Evolutionary conservation across 2,329 filamentous ascomycete genomes (phyloP).

Genomic region (Diplodia corticola): DNA sequence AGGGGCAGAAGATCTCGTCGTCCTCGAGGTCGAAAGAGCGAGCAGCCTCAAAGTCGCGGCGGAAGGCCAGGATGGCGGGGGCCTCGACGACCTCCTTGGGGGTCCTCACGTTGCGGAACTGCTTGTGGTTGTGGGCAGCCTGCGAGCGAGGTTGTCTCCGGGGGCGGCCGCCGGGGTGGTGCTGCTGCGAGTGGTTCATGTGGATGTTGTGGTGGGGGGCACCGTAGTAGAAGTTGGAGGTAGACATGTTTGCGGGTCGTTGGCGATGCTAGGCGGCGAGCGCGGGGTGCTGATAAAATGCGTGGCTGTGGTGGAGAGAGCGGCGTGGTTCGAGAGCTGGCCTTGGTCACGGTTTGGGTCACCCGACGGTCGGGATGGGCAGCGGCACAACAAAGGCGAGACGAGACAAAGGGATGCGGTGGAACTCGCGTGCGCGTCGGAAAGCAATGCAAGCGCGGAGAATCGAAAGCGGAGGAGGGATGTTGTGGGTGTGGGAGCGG

Average conservation of each 20-base stretch:
- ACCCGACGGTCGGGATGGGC: constrained; percentile 9
- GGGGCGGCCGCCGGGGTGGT: constrained; percentile 80
- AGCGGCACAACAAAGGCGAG: constrained; percentile 23
- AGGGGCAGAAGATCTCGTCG: constrained; percentile 91
- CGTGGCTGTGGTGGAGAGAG: constrained; percentile 17
- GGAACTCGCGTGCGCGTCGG: constrained; percentile 1
- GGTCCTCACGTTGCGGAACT: constrained; percentile 80
- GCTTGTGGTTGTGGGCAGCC: constrained; percentile 81
- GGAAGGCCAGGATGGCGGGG: constrained; percentile 74
- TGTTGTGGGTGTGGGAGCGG: neutral
- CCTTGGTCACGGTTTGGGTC: constrained; percentile 7
- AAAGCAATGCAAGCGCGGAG: constrained; percentile 3
- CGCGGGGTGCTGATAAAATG: constrained; percentile 6
- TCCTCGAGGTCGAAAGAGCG: constrained; percentile 95
- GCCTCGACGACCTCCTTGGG: constrained; percentile 84
- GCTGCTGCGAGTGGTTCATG: constrained; percentile 63
- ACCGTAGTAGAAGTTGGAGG: constrained; percentile 47
- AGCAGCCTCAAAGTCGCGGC: constrained; percentile 84
- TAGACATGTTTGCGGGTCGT: constrained; percentile 12
- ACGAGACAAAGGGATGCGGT: constrained; percentile 22
- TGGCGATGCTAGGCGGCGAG: neutral
- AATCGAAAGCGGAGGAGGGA: neutral
- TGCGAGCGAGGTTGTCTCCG: constrained; percentile 80
- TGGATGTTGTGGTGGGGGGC: constrained; percentile 52
- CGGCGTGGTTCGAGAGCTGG: constrained; percentile 11